Conservation (phyloP, 345 rosid species). For the Triadica sebifera region DNA sequence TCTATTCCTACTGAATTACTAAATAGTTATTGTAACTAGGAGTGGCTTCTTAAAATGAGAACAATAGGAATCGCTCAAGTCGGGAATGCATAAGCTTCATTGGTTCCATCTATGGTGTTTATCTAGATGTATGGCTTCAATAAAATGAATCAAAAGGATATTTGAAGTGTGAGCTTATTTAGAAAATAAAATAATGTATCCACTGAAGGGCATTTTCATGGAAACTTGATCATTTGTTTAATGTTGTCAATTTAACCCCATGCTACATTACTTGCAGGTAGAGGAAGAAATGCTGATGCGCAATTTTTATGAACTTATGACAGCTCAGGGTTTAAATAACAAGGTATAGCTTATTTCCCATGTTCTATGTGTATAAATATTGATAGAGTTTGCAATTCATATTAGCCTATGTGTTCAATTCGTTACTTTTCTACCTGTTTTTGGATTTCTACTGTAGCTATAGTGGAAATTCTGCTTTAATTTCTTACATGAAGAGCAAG, state of each 20-base stretch:
- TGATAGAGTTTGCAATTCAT: neutral
- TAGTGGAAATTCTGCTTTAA: neutral
- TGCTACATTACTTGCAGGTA: constrained; percentile 39
- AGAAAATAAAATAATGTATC: neutral
- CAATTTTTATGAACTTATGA: constrained; percentile 59
- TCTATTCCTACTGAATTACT: no score
- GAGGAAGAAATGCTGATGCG: constrained; percentile 82
- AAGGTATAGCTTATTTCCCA: constrained; percentile 37
- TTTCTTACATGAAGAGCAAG: neutral
- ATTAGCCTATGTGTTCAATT: no score
- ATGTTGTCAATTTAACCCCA: neutral
- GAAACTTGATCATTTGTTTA: neutral
- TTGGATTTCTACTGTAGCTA: neutral
- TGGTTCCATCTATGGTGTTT: neutral
- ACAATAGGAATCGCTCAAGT: neutral
- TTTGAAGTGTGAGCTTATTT: neutral
- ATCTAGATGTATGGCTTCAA: neutral
- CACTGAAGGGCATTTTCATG: neutral
- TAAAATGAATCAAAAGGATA: neutral
- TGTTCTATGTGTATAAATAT: neutral
- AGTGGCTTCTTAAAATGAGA: neutral
- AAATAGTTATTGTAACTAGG: no score
- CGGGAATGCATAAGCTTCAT: neutral
- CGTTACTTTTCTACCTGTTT: neutral
- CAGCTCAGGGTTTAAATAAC: constrained; percentile 38